Percentiles rank a stretch among this genome's conserved stretches.
phyloP scores from a whole-genome alignment of 306 rosid genomes.

The Citrullus colocynthis region DNA sequence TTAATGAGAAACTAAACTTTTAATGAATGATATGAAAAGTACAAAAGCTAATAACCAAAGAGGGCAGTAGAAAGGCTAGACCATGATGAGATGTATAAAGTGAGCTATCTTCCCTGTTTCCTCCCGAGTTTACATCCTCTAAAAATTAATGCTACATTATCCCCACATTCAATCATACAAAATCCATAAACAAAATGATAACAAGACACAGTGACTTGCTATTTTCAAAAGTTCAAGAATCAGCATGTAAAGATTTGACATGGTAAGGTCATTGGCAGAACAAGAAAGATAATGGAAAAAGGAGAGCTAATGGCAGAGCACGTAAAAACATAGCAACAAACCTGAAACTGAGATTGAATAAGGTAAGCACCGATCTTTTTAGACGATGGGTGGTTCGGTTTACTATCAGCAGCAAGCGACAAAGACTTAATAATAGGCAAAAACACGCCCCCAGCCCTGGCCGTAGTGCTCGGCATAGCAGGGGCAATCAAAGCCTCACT shows the following conservation, averaged over 20 bases:
- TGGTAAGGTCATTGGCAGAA: neutral
- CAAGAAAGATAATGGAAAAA: neutral
- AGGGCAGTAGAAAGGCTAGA: neutral
- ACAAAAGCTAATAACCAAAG: neutral
- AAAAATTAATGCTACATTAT: neutral
- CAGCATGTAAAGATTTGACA: neutral
- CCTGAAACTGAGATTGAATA: conserved; percentile 84
- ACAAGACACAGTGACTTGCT: neutral
- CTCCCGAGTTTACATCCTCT: neutral
- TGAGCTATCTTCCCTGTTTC: neutral
- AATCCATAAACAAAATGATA: neutral
- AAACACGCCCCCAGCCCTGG: conserved; percentile 92
- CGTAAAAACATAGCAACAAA: conserved; percentile 9
- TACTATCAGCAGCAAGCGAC: conserved; percentile 72
- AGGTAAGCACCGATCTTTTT: conserved; percentile 75
- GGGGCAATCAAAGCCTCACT: conserved; percentile 90
- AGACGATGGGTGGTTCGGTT: conserved; percentile 43
- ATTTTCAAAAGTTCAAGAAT: neutral
- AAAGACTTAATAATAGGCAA: conserved; percentile 83
- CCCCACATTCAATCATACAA: neutral
- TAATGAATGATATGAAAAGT: neutral
- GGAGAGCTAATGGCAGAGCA: neutral
- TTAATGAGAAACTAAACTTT: no score
- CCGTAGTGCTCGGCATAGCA: conserved; percentile 97
- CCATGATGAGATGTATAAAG: neutral